Evolutionary conservation across 208 protist species (phyloP).

Genomic region (Lotmaria passim): DNA sequence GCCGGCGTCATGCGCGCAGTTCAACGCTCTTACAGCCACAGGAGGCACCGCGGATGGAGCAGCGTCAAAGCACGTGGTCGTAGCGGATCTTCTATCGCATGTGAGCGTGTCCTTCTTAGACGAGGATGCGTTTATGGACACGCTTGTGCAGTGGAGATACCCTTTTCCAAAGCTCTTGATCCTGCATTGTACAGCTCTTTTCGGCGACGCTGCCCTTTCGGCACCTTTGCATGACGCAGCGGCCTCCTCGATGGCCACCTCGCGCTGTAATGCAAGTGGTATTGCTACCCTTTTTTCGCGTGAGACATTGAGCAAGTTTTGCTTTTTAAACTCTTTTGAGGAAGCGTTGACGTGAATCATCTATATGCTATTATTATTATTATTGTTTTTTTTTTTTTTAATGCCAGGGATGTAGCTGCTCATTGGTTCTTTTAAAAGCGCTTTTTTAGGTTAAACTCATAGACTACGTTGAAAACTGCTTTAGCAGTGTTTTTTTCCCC

Average conservation of each 20-base stretch:
- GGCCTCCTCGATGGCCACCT: background rate
- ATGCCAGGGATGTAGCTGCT: background rate
- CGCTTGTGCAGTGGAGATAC: constrained; percentile 48
- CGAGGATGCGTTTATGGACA: constrained; percentile 63
- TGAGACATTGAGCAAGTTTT: constrained; percentile 19
- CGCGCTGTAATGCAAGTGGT: background rate
- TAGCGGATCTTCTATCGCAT: background rate
- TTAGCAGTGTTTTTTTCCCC: no score
- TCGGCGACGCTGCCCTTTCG: background rate
- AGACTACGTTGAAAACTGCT: no score
- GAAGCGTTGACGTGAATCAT: constrained; percentile 12
- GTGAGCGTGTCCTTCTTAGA: constrained; percentile 20
- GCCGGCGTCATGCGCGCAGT: constrained; percentile 1
- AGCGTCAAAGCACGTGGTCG: background rate
- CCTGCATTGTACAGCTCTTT: constrained; percentile 29
- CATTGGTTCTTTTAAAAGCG: constrained; percentile 2
- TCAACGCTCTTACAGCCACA: background rate
- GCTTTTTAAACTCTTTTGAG: background rate
- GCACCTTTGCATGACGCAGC: background rate
- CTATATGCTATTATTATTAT: background rate
- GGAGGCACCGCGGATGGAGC: background rate
- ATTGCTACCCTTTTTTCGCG: constrained; percentile 27
- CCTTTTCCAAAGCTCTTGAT: constrained; percentile 34
- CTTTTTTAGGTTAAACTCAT: constrained; percentile 1
- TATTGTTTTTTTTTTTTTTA: constrained; percentile 27